phyloP scores from a whole-genome alignment of 768 basidiomycete species.

The Amanita muscaria region DNA sequence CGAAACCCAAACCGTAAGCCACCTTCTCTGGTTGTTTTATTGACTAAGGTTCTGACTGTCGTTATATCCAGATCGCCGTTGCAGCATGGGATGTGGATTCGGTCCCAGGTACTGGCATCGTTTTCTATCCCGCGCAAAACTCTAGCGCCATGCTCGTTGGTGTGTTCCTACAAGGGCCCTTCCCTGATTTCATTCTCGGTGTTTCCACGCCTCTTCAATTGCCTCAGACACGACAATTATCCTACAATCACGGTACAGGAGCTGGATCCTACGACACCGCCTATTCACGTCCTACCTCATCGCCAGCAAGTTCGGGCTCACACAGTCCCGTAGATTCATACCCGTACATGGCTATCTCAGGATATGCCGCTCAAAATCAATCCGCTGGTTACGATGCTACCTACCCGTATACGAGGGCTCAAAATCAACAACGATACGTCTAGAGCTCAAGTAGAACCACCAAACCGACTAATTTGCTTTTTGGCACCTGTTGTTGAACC shows the following conservation, averaged over 20 bases:
- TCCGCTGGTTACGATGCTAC: background rate
- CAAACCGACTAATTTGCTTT: too few species aligned
- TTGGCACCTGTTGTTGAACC: too few species aligned
- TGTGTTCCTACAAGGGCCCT: constrained; percentile 38
- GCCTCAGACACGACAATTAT: constrained; percentile 19
- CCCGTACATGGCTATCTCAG: constrained; percentile 21
- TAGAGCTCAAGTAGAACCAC: too few species aligned
- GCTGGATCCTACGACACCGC: constrained; percentile 9
- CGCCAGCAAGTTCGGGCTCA: constrained; percentile 27
- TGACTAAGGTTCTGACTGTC: background rate
- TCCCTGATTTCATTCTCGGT: constrained; percentile 37
- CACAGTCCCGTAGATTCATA: constrained; percentile 28
- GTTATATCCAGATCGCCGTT: constrained; percentile 34
- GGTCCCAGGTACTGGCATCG: constrained; percentile 40
- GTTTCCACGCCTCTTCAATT: constrained; percentile 22
- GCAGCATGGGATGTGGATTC: constrained; percentile 41
- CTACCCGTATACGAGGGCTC: constrained; percentile 3
- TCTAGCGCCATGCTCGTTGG: constrained; percentile 44
- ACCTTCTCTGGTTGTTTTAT: background rate
- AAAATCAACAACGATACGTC: background rate
- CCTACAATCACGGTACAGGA: constrained; percentile 20
- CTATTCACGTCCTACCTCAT: constrained; percentile 24
- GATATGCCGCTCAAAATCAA: constrained; percentile 6
- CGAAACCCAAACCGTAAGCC: constrained; percentile 44
- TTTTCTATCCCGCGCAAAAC: constrained; percentile 44